Evolutionary conservation across 2,329 filamentous ascomycete genomes (phyloP).

Genomic region (Ophiostoma montium): DNA sequence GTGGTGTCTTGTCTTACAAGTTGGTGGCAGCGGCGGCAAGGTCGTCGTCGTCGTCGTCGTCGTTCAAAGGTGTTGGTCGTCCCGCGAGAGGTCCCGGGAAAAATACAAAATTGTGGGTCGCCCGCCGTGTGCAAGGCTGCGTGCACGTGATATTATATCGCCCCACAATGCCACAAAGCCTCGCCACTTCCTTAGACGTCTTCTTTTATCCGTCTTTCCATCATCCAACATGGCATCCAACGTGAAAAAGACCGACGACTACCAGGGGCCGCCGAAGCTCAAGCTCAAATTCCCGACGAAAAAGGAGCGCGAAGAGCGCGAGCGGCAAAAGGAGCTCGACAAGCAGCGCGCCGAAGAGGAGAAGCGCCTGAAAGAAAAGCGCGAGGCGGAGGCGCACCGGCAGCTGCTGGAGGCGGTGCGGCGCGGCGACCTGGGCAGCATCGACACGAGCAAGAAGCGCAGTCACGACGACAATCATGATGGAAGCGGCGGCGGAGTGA

Average conservation of each 20-base stretch:
- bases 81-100: too few species aligned
- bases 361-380: constrained; percentile 16
- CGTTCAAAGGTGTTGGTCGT: neutral
- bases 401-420: constrained; percentile 14
- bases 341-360: constrained; percentile 37
- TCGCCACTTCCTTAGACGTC: neutral
- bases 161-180: neutral
- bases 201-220: neutral
- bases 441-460: constrained; percentile 14
- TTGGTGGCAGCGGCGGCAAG: too few species aligned
- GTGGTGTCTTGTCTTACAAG: too few species aligned
- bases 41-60: neutral
- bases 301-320: constrained; percentile 65
- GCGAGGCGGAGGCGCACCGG: constrained; percentile 12
- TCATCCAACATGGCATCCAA: neutral
- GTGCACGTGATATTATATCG: neutral
- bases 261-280: constrained; percentile 4
- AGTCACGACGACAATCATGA: constrained; percentile 10
- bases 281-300: constrained; percentile 2
- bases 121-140: neutral
- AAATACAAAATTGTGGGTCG: neutral
- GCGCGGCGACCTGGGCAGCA: constrained; percentile 14
- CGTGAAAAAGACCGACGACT: constrained; percentile 1
- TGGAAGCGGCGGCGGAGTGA: neutral
- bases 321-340: constrained; percentile 61